phyloP scores from a whole-genome alignment of 164 flowering plant genomes.

The Umbilicus rupestris region DNA sequence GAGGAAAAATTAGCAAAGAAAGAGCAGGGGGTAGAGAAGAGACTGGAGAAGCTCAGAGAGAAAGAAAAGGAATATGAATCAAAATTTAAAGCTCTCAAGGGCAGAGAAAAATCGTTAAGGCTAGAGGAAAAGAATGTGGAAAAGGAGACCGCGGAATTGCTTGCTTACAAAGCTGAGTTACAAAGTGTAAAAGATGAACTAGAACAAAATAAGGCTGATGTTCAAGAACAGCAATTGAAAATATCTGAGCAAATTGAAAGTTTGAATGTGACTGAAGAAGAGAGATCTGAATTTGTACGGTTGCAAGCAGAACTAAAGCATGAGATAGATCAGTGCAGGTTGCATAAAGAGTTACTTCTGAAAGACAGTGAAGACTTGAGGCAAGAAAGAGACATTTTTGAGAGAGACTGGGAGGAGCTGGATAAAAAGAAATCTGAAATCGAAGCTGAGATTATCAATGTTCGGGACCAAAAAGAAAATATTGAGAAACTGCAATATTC shows the following conservation, averaged over 20 bases:
- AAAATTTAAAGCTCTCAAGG: conserved; percentile 29
- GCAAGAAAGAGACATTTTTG: conserved; percentile 36
- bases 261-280: conserved; percentile 34
- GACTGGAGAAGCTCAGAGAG: conserved; percentile 28
- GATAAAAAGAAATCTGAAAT: conserved; percentile 32
- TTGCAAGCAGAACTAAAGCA: conserved; percentile 36
- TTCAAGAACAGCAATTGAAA: conserved; percentile 25
- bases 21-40: conserved; percentile 37
- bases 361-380: conserved; percentile 41
- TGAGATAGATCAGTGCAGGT: conserved; percentile 31
- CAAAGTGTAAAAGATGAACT: conserved; percentile 23
- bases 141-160: conserved; percentile 20
- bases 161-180: conserved; percentile 24
- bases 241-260: conserved; percentile 22
- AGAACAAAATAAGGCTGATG: conserved; percentile 29
- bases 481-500: conserved; percentile 19
- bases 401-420: conserved; percentile 45
- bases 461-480: conserved; percentile 21
- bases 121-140: conserved; percentile 31
- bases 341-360: conserved; percentile 28
- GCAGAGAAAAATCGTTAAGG: conserved; percentile 26
- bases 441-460: conserved; percentile 22
- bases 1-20: conserved; percentile 29
- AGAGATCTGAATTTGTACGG: conserved; percentile 30
- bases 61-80: conserved; percentile 33